phyloP scores from a whole-genome alignment of 345 rosid genomes.

The Ricinus communis region DNA sequence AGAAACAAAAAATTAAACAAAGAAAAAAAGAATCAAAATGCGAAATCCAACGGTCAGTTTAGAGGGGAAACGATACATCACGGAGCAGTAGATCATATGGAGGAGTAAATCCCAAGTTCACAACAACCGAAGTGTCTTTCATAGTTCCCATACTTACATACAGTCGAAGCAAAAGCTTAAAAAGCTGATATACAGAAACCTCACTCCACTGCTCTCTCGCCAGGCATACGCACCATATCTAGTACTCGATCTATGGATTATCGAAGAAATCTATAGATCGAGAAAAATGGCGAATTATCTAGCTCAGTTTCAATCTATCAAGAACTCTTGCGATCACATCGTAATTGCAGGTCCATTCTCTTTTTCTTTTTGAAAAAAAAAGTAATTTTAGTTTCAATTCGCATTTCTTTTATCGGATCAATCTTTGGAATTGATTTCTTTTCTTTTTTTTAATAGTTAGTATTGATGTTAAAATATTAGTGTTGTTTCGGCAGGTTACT shows the following conservation, averaged over 20 bases:
- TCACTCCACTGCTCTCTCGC: too few relatives aligned
- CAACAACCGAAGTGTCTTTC: not conserved
- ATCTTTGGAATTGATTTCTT: not conserved
- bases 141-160: not conserved
- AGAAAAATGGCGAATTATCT: slow-evolving; percentile 74
- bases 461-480: too few relatives aligned
- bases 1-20: too few relatives aligned
- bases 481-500: not conserved
- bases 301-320: slow-evolving; percentile 90
- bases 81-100: slow-evolving; percentile 12
- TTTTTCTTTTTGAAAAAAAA: too few relatives aligned
- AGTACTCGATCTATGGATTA: slow-evolving; percentile 35
- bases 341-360: slow-evolving; percentile 63
- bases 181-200: too few relatives aligned
- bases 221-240: too few relatives aligned
- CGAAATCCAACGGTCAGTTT: not conserved
- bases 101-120: not conserved
- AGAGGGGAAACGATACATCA: not conserved
- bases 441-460: too few relatives aligned
- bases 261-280: slow-evolving; percentile 40
- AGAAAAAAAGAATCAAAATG: too few relatives aligned
- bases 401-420: not conserved
- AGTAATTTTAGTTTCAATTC: too few relatives aligned
- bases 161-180: not conserved
- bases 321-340: slow-evolving; percentile 67